Evolutionary conservation across 257 asterid genomes (phyloP).

Genomic region (Vinca minor): DNA sequence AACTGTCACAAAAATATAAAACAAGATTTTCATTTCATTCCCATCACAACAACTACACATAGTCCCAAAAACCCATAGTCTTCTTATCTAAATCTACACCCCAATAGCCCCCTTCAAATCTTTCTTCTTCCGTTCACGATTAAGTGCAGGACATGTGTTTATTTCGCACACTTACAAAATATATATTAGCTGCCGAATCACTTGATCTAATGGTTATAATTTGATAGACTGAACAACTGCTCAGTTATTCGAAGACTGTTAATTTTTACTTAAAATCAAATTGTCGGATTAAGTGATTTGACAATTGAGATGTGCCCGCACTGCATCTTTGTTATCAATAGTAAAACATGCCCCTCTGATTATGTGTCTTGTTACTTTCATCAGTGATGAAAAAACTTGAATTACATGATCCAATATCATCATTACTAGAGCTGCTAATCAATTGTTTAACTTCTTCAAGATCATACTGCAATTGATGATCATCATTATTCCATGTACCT

Average conservation of each 20-base stretch:
- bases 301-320: too few species aligned
- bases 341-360: slow-evolving; percentile 34
- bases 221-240: too few species aligned
- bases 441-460: slow-evolving; percentile 55
- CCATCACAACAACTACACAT: slow-evolving; percentile 34
- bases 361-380: slow-evolving; percentile 49
- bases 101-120: slow-evolving; percentile 33
- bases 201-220: too few species aligned
- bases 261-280: too few species aligned
- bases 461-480: slow-evolving; percentile 36
- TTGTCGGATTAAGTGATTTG: too few species aligned
- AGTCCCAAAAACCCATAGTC: slow-evolving; percentile 35
- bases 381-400: slow-evolving; percentile 30
- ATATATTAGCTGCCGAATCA: too few species aligned
- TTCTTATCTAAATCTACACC: slow-evolving; percentile 20
- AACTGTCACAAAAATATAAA: slow-evolving; percentile 24
- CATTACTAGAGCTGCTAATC: slow-evolving; percentile 18
- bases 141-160: too few species aligned
- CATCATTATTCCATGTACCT: slow-evolving; percentile 16
- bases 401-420: slow-evolving; percentile 1
- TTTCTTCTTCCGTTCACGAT: too few species aligned
- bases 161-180: too few species aligned
- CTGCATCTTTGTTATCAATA: slow-evolving; percentile 43
- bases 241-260: too few species aligned
- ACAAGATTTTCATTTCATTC: slow-evolving; percentile 8